phyloP scores from a whole-genome alignment of 73 alveolate species.

The Paraurostyla sp. region DNA sequence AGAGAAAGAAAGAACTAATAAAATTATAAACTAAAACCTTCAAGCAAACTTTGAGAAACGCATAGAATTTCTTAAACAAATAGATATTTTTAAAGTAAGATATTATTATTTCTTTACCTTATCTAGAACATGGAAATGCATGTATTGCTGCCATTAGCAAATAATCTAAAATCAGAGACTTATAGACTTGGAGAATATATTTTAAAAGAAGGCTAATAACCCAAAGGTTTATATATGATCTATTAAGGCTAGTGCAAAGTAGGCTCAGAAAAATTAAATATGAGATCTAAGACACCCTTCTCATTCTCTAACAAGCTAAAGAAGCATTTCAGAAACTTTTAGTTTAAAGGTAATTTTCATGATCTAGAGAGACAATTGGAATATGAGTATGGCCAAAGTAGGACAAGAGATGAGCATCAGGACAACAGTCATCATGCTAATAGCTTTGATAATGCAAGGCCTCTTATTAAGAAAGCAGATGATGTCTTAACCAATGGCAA shows the following conservation, averaged over 20 bases:
- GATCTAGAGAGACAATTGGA: not conserved
- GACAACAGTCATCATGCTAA: too few relatives aligned
- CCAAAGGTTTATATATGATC: constrained; percentile 64
- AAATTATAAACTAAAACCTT: not conserved
- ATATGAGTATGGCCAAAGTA: not conserved
- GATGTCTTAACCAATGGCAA: too few relatives aligned
- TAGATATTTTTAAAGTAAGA: constrained; percentile 58
- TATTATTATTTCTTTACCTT: not conserved
- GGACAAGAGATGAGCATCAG: not conserved
- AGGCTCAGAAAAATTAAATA: constrained; percentile 66
- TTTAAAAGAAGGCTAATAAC: constrained; percentile 69
- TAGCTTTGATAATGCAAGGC: too few relatives aligned
- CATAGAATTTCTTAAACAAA: constrained; percentile 49
- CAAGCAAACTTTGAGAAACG: constrained; percentile 61
- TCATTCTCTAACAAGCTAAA: not conserved
- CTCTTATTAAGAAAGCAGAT: too few relatives aligned
- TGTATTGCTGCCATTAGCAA: constrained; percentile 69
- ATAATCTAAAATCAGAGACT: constrained; percentile 43
- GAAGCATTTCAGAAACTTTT: not conserved
- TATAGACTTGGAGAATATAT: constrained; percentile 69
- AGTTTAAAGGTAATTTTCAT: constrained; percentile 37
- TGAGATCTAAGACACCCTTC: constrained; percentile 32
- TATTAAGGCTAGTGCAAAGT: constrained; percentile 64
- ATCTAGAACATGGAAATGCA: constrained; percentile 54
- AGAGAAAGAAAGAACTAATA: constrained; percentile 35